Evolutionary conservation across 2,329 filamentous ascomycete genomes (phyloP), one percentile per base, ranked within the genome.

Genomic region (Pyricularia sp.): DNA sequence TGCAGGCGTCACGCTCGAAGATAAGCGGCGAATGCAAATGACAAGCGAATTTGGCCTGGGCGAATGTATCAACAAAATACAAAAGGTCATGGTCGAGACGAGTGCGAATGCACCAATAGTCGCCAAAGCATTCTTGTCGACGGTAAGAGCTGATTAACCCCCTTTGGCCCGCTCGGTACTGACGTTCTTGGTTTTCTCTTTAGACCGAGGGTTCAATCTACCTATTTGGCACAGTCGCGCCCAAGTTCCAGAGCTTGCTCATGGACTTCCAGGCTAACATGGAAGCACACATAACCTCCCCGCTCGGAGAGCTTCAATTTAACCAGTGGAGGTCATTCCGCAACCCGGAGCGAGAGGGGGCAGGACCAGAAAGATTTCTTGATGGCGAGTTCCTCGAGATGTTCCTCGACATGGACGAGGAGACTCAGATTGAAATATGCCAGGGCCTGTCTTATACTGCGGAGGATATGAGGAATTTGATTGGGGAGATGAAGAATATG

Each of bases 171-270:
- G n/a, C n/a, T n/a, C n/a, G n/a, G 16, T n/a, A 28, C 22, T 24
- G 7, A 40, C 40, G 10, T 57, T 62, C 28, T 4, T 16, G 49
- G 16, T n/a, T 65, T 63, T 66, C 35, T 28, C 22, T 31, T 33
- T 55, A 94, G 91, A 86, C 93, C 62, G 93, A 97, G 74, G 94
- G 94, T 30, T 89, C 89, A 0, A 88, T 99, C 62, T 97, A 96
- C 75, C 85, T 99, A 68, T 93, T 94, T 71, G 91, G 89, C 0
- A 84, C 89, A 7, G 91, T 99, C 68, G 81, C 87, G 3, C 81
- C 88, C 0, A 74, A 82, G 4, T 85, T 89, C 64, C 88, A 91
- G 71, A 89, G 96, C 69, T 79, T 96, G 13, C 82, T 99, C 30
- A 88, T 97, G 76, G 85, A 85, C 1, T 85, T 99, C 65, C 94